Evolutionary conservation across 2,329 filamentous ascomycete species (phyloP).

Genomic region (Bipolaris bicolor): DNA sequence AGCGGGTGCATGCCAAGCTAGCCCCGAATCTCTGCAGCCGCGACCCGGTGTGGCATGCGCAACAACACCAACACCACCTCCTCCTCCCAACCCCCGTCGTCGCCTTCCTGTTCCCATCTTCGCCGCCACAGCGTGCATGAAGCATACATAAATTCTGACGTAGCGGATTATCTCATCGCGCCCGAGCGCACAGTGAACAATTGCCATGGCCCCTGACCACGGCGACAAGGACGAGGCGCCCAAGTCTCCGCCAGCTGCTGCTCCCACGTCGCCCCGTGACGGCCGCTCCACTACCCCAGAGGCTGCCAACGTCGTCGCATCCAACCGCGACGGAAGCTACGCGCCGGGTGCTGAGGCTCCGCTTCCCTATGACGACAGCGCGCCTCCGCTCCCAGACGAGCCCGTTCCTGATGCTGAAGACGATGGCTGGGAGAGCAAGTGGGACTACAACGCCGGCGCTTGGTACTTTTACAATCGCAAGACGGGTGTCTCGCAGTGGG

Average conservation of each 20-base stretch:
- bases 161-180: conserved; percentile 24
- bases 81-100: conserved; percentile 2
- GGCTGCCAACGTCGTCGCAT: conserved; percentile 10
- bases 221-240: conserved; percentile 17
- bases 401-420: conserved; percentile 54
- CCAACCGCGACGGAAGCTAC: conserved; percentile 19
- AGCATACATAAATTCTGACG: conserved; percentile 15
- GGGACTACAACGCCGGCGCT: conserved; percentile 70
- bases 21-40: conserved; percentile 6
- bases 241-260: conserved; percentile 20
- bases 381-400: conserved; percentile 57
- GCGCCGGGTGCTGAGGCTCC: conserved; percentile 23
- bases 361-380: conserved; percentile 36
- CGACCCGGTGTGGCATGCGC: conserved; percentile 5
- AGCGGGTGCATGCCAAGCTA: conserved; percentile 2
- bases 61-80: conserved; percentile 1
- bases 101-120: conserved; percentile 12
- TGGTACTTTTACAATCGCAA: conserved; percentile 89
- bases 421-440: conserved; percentile 81
- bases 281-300: conserved; percentile 13
- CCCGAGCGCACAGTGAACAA: conserved; percentile 16
- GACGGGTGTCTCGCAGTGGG: conserved; percentile 77
- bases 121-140: conserved; percentile 25
- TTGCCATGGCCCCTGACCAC: conserved; percentile 23
- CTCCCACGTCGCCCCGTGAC: conserved; percentile 15